phyloP scores from a whole-genome alignment of 768 basidiomycete genomes.

The Chalciporus sphaerocephalus region DNA sequence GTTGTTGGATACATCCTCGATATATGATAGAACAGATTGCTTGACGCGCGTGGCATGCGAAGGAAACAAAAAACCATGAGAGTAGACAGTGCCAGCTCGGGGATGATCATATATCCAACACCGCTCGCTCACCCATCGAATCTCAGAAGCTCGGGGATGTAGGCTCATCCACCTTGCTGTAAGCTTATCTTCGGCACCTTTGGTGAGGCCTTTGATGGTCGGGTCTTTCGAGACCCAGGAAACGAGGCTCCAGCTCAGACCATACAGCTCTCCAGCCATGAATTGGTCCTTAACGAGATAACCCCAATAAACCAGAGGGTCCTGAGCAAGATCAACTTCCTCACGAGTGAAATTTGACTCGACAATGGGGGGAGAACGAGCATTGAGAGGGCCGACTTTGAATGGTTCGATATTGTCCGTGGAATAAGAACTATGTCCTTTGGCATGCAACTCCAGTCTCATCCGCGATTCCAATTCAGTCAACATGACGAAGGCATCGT shows the following conservation, averaged over 20 bases:
- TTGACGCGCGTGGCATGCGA: constrained; percentile 74
- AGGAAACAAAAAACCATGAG: constrained; percentile 94
- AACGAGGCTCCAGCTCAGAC: constrained; percentile 82
- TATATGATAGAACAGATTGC: constrained; percentile 47
- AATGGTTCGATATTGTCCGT: constrained; percentile 7
- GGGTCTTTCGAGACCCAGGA: constrained; percentile 81
- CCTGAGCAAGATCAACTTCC: constrained; percentile 30
- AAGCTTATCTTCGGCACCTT: constrained; percentile 91
- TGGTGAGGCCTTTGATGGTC: constrained; percentile 57
- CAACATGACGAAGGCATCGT: constrained; percentile 93
- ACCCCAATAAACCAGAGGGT: constrained; percentile 83
- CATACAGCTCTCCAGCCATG: constrained; percentile 95
- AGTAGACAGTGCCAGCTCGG: constrained; percentile 89
- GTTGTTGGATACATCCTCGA: constrained; percentile 43
- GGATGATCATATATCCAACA: constrained; percentile 99
- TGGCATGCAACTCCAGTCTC: constrained; percentile 64
- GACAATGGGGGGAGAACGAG: not conserved
- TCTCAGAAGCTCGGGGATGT: constrained; percentile 72
- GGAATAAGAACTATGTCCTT: constrained; percentile 27
- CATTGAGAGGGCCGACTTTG: constrained; percentile 1
- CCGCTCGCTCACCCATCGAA: constrained; percentile 87
- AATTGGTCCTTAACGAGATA: constrained; percentile 89
- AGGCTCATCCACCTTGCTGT: constrained; percentile 87
- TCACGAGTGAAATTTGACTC: constrained; percentile 1
- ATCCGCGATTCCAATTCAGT: constrained; percentile 90